Percentiles rank a stretch among this genome's conserved stretches.
phyloP scores from a whole-genome alignment of 2,329 filamentous ascomycete genomes.

The Sporothrix phasma region DNA sequence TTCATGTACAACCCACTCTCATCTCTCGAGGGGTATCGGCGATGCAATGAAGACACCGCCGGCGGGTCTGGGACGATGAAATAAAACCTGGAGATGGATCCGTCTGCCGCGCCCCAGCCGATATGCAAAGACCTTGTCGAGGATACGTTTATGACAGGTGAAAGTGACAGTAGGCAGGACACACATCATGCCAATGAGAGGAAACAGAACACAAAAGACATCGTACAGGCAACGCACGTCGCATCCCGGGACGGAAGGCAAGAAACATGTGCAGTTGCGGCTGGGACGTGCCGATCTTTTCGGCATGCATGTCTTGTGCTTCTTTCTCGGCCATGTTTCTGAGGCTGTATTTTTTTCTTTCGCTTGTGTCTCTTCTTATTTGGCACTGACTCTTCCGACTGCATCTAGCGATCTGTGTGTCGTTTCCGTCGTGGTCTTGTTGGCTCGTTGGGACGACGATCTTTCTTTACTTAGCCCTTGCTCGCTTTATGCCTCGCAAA shows the following conservation, averaged over 20 bases:
- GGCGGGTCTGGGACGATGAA: neutral
- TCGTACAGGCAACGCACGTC: neutral
- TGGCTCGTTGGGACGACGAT: neutral
- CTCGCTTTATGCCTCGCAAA: neutral
- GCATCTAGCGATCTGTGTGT: too few species aligned
- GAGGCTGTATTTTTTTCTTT: neutral
- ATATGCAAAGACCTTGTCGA: neutral
- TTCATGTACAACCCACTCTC: too few species aligned
- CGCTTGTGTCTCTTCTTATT: neutral
- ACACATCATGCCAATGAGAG: neutral
- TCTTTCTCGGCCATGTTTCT: neutral
- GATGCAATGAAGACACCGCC: constrained; percentile 9
- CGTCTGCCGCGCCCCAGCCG: neutral
- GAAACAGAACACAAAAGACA: too few species aligned
- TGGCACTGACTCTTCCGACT: too few species aligned
- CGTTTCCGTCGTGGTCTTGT: neutral
- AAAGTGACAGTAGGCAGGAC: neutral
- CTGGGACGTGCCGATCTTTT: neutral
- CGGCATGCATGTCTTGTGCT: neutral
- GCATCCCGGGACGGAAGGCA: neutral
- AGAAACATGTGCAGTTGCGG: neutral
- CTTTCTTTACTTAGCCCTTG: neutral
- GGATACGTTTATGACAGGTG: neutral
- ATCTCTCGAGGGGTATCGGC: neutral
- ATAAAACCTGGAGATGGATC: neutral